Conservation (phyloP, 2,329 filamentous ascomycete genomes). For the Talaromyces piceae region DNA sequence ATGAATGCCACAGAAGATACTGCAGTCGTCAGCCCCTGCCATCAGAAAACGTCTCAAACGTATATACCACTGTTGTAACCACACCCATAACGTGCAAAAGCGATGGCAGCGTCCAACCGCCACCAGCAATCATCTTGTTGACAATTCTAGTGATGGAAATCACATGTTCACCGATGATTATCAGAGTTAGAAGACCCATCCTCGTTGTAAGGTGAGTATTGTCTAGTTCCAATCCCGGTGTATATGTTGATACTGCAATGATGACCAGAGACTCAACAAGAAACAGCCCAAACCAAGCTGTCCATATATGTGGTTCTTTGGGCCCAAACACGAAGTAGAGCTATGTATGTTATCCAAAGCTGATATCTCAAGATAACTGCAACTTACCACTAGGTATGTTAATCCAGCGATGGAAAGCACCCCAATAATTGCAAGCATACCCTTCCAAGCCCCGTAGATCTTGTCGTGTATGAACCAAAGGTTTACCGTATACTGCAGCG, state of each 20-base stretch:
- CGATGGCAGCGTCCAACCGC: slow-evolving; percentile 34
- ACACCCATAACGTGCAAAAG: slow-evolving; percentile 33
- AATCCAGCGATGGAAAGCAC: slow-evolving; percentile 23
- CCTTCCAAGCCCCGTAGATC: slow-evolving; percentile 21
- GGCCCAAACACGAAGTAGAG: slow-evolving; percentile 28
- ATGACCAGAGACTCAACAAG: slow-evolving; percentile 46
- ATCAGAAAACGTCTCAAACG: neutral
- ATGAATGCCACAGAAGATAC: slow-evolving; percentile 57
- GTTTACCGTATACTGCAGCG: slow-evolving; percentile 46
- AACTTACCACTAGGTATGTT: slow-evolving; percentile 22
- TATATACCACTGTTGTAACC: slow-evolving; percentile 31
- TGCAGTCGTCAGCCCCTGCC: slow-evolving; percentile 10
- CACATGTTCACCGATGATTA: slow-evolving; percentile 60
- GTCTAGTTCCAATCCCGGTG: slow-evolving; percentile 52
- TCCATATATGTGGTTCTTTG: slow-evolving; percentile 31
- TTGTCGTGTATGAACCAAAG: slow-evolving; percentile 20
- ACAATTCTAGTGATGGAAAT: slow-evolving; percentile 52
- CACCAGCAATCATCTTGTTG: slow-evolving; percentile 42
- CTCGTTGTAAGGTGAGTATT: slow-evolving; percentile 57
- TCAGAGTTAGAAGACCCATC: slow-evolving; percentile 56
- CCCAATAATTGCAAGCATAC: slow-evolving; percentile 21
- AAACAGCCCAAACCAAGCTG: slow-evolving; percentile 51
- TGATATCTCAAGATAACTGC: neutral
- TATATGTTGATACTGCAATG: slow-evolving; percentile 48
- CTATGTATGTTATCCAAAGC: slow-evolving; percentile 13